phyloP scores from a whole-genome alignment of 768 basidiomycete genomes.

The Mycena capillaripes region DNA sequence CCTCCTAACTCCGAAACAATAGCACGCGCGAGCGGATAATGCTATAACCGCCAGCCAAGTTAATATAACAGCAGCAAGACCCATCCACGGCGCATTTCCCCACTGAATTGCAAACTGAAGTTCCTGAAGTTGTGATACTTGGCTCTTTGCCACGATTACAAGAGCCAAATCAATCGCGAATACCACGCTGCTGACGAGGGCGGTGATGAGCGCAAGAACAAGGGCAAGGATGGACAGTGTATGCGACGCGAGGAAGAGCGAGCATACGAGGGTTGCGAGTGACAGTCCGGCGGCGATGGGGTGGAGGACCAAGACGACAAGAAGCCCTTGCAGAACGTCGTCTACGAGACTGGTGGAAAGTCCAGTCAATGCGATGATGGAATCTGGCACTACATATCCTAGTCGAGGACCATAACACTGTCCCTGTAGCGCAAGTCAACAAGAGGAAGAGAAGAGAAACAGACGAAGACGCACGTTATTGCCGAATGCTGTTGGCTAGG shows the following conservation, averaged over 20 bases:
- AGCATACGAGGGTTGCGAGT: conserved; percentile 63
- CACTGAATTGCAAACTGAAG: conserved; percentile 63
- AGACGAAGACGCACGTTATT: conserved; percentile 40
- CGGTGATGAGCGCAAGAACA: conserved; percentile 68
- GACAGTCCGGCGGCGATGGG: conserved; percentile 74
- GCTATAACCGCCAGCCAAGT: conserved; percentile 73
- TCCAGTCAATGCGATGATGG: conserved; percentile 56
- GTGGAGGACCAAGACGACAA: conserved; percentile 76
- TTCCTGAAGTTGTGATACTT: conserved; percentile 53
- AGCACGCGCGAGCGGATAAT: conserved; percentile 75
- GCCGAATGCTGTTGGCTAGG: conserved; percentile 51
- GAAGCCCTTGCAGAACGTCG: conserved; percentile 63
- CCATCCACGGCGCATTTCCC: conserved; percentile 84
- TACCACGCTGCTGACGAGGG: conserved; percentile 66
- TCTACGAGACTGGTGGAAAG: conserved; percentile 60
- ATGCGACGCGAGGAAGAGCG: conserved; percentile 73
- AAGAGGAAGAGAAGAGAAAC: not conserved
- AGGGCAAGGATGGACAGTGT: conserved; percentile 69
- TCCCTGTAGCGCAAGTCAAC: conserved; percentile 40
- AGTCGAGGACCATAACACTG: conserved; percentile 74
- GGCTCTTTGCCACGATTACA: conserved; percentile 63
- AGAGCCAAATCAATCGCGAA: conserved; percentile 76
- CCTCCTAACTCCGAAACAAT: conserved; percentile 76
- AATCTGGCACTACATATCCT: conserved; percentile 75
- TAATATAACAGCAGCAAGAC: conserved; percentile 65